Percentiles rank a stretch among this genome's conserved stretches.
These are phyloP conservation scores for Silybum marianum DNA, from an alignment of 129 eudicot species.

Conservation along the genomic window DNA sequence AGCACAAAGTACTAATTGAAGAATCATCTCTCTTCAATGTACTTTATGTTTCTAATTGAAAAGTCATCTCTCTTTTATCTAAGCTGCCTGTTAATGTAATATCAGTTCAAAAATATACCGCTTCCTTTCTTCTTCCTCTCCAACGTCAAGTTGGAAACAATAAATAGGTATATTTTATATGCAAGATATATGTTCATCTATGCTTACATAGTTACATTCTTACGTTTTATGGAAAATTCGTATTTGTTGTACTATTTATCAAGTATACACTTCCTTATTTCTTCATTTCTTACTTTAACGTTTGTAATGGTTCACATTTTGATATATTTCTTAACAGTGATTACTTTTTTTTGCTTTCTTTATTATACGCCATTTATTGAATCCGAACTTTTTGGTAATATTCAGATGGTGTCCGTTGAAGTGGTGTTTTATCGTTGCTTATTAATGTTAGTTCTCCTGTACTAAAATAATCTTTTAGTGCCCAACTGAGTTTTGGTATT, in stretches of 20 bases:
- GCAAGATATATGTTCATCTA: not conserved
- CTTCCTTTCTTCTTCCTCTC: too few species aligned
- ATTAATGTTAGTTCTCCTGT: too few species aligned
- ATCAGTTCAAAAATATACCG: too few species aligned
- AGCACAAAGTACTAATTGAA: too few species aligned
- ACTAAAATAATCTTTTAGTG: too few species aligned
- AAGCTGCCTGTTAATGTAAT: too few species aligned
- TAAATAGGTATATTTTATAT: slow-evolving; percentile 56
- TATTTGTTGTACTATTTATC: not conserved
- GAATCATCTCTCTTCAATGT: too few species aligned
- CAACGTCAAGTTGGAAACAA: slow-evolving; percentile 62
- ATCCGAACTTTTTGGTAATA: not conserved
- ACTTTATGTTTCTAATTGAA: too few species aligned
- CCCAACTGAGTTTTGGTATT: too few species aligned
- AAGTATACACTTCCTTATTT: slow-evolving; percentile 4
- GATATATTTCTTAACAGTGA: slow-evolving; percentile 76
- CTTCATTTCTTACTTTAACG: not conserved
- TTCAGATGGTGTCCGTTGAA: slow-evolving; percentile 92
- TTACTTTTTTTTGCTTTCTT: slow-evolving; percentile 16
- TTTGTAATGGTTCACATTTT: not conserved
- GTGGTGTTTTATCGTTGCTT: slow-evolving; percentile 5
- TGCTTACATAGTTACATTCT: not conserved
- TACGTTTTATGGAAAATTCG: not conserved
- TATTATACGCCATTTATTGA: not conserved
- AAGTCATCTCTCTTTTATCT: too few species aligned